phyloP scores from a whole-genome alignment of 495 filamentous ascomycete species.

The Hypoxylon crocopeplum region DNA sequence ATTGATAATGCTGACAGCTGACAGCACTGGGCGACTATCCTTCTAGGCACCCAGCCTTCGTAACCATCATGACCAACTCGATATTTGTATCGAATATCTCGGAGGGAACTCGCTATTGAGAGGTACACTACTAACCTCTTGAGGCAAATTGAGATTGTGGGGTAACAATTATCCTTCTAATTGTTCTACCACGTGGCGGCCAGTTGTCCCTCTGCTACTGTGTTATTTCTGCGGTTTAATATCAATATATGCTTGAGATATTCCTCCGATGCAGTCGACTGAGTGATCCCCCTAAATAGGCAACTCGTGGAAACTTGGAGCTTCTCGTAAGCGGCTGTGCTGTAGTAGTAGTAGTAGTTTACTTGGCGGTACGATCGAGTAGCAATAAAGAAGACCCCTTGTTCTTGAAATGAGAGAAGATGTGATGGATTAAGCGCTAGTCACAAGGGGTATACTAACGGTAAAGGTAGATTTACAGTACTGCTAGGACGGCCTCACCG shows the following conservation, averaged over 20 bases:
- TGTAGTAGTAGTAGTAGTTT: no score
- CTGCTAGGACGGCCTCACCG: slow-evolving; percentile 12
- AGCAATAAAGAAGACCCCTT: no score
- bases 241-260: background rate
- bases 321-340: no score
- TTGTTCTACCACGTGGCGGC: slow-evolving; percentile 29
- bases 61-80: background rate
- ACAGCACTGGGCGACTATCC: background rate
- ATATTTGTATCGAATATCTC: background rate
- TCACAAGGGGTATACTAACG: slow-evolving; percentile 3
- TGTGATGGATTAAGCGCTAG: no score
- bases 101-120: background rate
- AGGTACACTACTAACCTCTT: slow-evolving; percentile 11
- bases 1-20: background rate
- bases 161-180: slow-evolving; percentile 16
- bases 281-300: no score
- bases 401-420: no score
- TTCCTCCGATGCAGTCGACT: background rate
- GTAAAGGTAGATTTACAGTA: slow-evolving; percentile 11
- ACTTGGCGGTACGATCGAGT: no score
- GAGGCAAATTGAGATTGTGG: slow-evolving; percentile 29
- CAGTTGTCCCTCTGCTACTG: slow-evolving; percentile 12
- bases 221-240: background rate
- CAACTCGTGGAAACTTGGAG: no score
- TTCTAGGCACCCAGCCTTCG: background rate